Evolutionary conservation across 140 eudicot genomes (phyloP), one percentile per base, ranked within the genome.

Genomic region (Flaveria floridana): DNA sequence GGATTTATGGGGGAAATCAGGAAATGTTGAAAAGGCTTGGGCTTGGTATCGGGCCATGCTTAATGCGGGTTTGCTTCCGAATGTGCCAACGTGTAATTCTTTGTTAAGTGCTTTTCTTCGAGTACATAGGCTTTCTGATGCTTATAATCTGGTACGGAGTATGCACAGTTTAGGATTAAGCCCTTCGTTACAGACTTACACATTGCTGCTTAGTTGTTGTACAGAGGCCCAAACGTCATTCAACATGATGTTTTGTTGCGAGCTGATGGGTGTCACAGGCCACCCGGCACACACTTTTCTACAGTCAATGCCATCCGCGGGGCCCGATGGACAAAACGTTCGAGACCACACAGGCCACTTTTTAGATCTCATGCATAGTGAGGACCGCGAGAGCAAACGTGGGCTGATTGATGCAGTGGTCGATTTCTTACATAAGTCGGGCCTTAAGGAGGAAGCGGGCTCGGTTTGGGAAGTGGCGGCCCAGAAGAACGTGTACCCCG

Each of bases 401-500:
- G 98, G 98, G 21, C 85, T 92, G 11, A 83, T 89, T 18, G 98
- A 92, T 28, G 89, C 96, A 1, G 95, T 92, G 59, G 89, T 89
- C 9, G 96, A 92, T 56, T 92, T 92, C 72, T 86, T 92, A 37
- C 96, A 89, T 74, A 92, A 92, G 63, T 84, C 95, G 0, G 98
- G 98, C 21, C 84, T 92, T 7, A 92, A 89, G 61, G 98, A 92
- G 84, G 98, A 89, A 83, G 98, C 98, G 1, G 96, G 98, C 2
- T 89, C 96, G 3, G 87, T 94, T 13, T 94, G 99, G 99, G 99
- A 94, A 59, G 99, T 94, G 71, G 99, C 99, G 34, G 99, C 99
- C 2, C 81, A 80, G 72, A 94, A 88, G 83, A 94, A 94, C 51
- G 90, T 94, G 62, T 94, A 94, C 74, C 99, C 99, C 14, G 99